phyloP scores from a whole-genome alignment of 352 stramenopile species.

The Phytophthora ohioensis region DNA sequence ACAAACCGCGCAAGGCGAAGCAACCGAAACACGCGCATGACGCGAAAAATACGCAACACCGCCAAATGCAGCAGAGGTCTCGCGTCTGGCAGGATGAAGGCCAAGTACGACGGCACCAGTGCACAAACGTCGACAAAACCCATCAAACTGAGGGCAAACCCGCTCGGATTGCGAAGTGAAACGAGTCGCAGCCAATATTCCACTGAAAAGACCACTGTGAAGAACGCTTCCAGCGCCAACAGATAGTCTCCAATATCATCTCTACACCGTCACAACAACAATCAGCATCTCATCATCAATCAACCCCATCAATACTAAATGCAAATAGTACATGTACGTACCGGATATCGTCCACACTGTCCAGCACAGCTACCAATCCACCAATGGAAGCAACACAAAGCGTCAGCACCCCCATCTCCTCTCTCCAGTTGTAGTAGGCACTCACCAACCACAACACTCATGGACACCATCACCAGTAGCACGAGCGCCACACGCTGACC shows the following conservation, averaged over 20 bases:
- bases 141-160: slow-evolving; percentile 75
- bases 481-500: slow-evolving; percentile 68
- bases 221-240: slow-evolving; percentile 81
- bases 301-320: slow-evolving; percentile 24
- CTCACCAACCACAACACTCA: slow-evolving; percentile 72
- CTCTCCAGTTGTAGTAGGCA: slow-evolving; percentile 14
- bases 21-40: slow-evolving; percentile 82
- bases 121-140: slow-evolving; percentile 83
- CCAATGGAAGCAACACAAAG: slow-evolving; percentile 44
- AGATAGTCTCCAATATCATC: slow-evolving; percentile 79
- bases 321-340: slow-evolving; percentile 33
- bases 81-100: slow-evolving; percentile 61
- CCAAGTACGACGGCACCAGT: slow-evolving; percentile 80
- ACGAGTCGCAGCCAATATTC: slow-evolving; percentile 80
- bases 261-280: slow-evolving; percentile 33
- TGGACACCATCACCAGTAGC: slow-evolving; percentile 76
- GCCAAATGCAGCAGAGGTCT: slow-evolving; percentile 72
- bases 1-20: slow-evolving; percentile 79
- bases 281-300: slow-evolving; percentile 37
- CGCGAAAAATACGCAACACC: slow-evolving; percentile 80
- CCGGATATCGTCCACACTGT: slow-evolving; percentile 75
- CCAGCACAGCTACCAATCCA: slow-evolving; percentile 65
- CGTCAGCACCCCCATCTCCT: neutral
- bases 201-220: slow-evolving; percentile 85
- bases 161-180: slow-evolving; percentile 68